Base-by-base conservation (phyloP, 2,329 filamentous ascomycete species). In the Pseudogymnoascus sp. region DNA sequence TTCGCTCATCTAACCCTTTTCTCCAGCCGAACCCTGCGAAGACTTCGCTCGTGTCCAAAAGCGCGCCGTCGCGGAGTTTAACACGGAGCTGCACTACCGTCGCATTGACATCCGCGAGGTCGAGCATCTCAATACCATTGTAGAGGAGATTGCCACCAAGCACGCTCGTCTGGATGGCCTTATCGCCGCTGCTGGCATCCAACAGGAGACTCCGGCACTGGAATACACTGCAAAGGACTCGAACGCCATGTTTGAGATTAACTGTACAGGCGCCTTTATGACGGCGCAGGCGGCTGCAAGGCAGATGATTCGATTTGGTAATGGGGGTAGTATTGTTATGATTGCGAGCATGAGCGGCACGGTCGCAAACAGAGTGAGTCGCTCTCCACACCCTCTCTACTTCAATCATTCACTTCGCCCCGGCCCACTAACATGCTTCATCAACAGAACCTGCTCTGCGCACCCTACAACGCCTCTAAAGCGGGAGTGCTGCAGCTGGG, bases 281-380 rank as follows among this genome's bases (percentile, higher is more conserved):
- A 89, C 86, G 70, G 87, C 87, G 65, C 87, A 88, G 75, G 85
- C 86, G 61, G 83, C 86, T 29, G 88, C 87, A 59, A 79, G 83
- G 64, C 83, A 87, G 38, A 70, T 82, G 68, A 73, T 76, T 21
- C 72, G 75, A 61, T 75, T 72, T 58, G 73, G 74, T 10, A 73
- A 69, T 0, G 72, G 74, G 1, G 80, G 78, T 0, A 80, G 84
- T 75, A 80, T 82, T 59, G 76, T 81, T 11, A 74, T 82, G 63
- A 79, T 82, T 62, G 75, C 77, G 3, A 78, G 75, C 62, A 81
- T 81, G 78, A 77, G 75, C 3, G 80, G 12, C 23, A 62, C 63
- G 31, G 41, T 63, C 39, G 60, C 61, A 10, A 64, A 64, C 16
- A 66, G 63, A 41, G 61, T 61, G 49, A 60, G 37, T 73, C 77